Evolutionary conservation across 1,284 basidiomycete genomes (phyloP), one percentile per base, ranked within the genome.

Genomic region (Naganishia liquefaciens): DNA sequence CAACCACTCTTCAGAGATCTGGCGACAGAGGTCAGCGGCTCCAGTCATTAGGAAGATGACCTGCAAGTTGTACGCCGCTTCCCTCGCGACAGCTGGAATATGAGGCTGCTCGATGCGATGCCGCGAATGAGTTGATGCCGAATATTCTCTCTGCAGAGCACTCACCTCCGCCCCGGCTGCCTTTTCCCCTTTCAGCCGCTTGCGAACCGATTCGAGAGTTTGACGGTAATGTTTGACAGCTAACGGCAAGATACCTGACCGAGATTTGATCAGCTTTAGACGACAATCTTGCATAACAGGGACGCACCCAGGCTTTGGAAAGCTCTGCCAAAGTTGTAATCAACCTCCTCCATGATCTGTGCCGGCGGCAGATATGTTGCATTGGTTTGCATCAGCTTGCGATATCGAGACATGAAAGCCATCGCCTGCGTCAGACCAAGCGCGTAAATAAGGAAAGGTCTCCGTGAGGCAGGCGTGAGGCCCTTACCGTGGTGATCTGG

Each of bases 251-350:
- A 96, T 78, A 10, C 90, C 92, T 93, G 68, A 42, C 33, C 25
- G 27, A n/a, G 19, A 11, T 27, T 2, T 23, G 47, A 19, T 62
- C 62, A 63, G 39, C 27, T 6, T 13, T 33, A 11, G 5, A 42
- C 37, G 11, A 19, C n/a, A 13, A 21, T n/a, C 28, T 21, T 5
- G 15, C 43, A 10, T 55, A 39, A 49, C 40, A 5, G 27, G 46
- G 9, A 80, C 70, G 72, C 37, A 92, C 93, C 90, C 17, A 98
- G 81, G 64, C 93, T 89, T 74, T 99, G 94, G 74, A 96, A 96
- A 0, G 87, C 85, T 49, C 95, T 82, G 0, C 88, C 95, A 74
- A 91, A 90, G 75, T 98, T 98, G 78, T 87, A 98, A 69, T 97
- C 92, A 1, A 93, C 87, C 73, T 93, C 90, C 50, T 84, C 82